A percentile compares a stretch with the other conserved stretches of the same genome.
Conservation (phyloP, 345 rosid genomes). For the Conringia planisiliqua region DNA sequence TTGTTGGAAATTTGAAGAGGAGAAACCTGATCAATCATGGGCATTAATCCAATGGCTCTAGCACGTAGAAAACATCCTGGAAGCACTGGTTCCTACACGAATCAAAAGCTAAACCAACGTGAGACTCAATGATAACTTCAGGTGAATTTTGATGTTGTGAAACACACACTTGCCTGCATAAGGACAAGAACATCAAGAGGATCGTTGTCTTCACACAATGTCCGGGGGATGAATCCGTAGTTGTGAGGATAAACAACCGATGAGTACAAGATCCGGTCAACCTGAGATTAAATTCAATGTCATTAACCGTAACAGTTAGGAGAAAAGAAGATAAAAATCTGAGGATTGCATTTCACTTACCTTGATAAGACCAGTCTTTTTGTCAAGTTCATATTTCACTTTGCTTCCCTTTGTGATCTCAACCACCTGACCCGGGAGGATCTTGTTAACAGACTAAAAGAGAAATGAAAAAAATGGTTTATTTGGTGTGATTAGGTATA, state of each 20-base stretch:
- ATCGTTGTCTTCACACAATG: constrained; percentile 95
- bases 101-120: not conserved
- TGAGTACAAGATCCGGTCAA: constrained; percentile 80
- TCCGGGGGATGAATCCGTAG: constrained; percentile 95
- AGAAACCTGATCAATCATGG: constrained; percentile 94
- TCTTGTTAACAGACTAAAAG: not conserved
- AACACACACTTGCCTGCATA: constrained; percentile 63
- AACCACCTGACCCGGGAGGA: constrained; percentile 55
- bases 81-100: constrained; percentile 87
- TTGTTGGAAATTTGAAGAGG: not conserved
- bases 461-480: not conserved
- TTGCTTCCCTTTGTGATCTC: constrained; percentile 97
- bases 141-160: not conserved
- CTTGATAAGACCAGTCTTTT: constrained; percentile 92
- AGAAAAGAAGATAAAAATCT: not conserved
- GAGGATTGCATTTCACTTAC: constrained; percentile 27
- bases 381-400: constrained; percentile 97
- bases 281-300: constrained; percentile 40
- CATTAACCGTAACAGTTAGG: not conserved
- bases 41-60: constrained; percentile 95
- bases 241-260: constrained; percentile 99
- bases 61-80: constrained; percentile 96
- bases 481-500: not conserved
- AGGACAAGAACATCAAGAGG: constrained; percentile 89
- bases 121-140: not conserved